phyloP scores from a whole-genome alignment of 345 rosid genomes.

The Euphorbia tirucalli region DNA sequence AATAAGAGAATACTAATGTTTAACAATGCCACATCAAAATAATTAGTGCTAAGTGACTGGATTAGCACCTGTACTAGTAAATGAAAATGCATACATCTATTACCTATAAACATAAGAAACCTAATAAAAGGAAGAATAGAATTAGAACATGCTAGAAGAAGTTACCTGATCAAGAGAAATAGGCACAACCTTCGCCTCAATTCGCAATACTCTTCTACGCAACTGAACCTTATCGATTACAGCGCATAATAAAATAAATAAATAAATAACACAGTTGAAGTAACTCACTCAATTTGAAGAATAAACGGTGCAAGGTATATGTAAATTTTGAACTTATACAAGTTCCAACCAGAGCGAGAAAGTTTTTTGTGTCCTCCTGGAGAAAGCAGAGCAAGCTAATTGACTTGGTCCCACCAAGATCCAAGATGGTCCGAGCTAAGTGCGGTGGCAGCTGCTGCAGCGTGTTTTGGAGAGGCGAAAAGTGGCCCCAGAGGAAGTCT shows the following conservation, averaged over 20 bases:
- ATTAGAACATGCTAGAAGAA: background rate
- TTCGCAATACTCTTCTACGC: constrained; percentile 66
- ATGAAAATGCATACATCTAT: background rate
- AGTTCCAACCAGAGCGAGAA: constrained; percentile 71
- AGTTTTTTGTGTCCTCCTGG: constrained; percentile 87
- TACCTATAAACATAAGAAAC: too few species aligned
- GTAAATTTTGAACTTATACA: too few species aligned
- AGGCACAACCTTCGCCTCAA: constrained; percentile 79
- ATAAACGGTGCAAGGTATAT: background rate
- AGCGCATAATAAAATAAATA: background rate
- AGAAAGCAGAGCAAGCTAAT: constrained; percentile 92
- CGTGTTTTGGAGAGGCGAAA: too few species aligned
- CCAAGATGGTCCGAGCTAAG: too few species aligned
- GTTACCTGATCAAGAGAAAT: constrained; percentile 85
- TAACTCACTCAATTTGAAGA: background rate
- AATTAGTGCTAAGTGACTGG: too few species aligned
- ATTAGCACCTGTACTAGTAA: background rate
- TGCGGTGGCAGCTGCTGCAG: too few species aligned
- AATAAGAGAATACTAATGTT: background rate
- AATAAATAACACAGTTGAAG: background rate
- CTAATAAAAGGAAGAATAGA: too few species aligned
- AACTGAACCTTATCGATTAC: constrained; percentile 51
- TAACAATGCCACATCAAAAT: too few species aligned
- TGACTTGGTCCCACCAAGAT: constrained; percentile 77
- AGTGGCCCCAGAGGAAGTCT: too few species aligned